These are phyloP conservation scores for Phytophthora vignae DNA, from an alignment of 352 stramenopile species.

Conservation along the genomic window DNA sequence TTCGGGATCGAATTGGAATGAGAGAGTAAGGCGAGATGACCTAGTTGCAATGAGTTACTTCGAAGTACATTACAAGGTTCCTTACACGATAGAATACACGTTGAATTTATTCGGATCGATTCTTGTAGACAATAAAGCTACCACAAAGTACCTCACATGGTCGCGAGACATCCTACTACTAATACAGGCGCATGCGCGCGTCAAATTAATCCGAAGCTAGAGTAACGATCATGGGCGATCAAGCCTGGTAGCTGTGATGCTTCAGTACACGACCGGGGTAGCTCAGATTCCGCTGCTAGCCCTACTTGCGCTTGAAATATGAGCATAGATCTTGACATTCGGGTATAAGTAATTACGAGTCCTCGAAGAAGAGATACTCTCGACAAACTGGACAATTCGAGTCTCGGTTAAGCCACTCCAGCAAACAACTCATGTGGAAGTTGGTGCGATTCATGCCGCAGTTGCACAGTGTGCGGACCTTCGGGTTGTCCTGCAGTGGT, in stretches of 20 bases:
- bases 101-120: slow-evolving; percentile 25
- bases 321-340: slow-evolving; percentile 3
- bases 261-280: background rate
- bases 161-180: too few relatives aligned
- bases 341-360: slow-evolving; percentile 44
- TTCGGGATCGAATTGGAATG: slow-evolving; percentile 42
- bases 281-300: background rate
- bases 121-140: too few relatives aligned
- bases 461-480: slow-evolving; percentile 86
- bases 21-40: background rate
- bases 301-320: slow-evolving; percentile 4
- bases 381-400: slow-evolving; percentile 88
- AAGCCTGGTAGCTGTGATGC: background rate
- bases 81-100: slow-evolving; percentile 39
- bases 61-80: background rate
- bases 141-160: background rate
- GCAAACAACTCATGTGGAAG: slow-evolving; percentile 89
- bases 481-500: slow-evolving; percentile 63
- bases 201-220: slow-evolving; percentile 6
- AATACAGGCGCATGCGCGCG: background rate
- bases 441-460: slow-evolving; percentile 92
- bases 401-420: slow-evolving; percentile 89
- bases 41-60: too few relatives aligned
- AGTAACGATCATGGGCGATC: background rate
- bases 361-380: slow-evolving; percentile 89